Conservation (phyloP, 2,329 filamentous ascomycete species). For the Dactylellina leptospora region DNA sequence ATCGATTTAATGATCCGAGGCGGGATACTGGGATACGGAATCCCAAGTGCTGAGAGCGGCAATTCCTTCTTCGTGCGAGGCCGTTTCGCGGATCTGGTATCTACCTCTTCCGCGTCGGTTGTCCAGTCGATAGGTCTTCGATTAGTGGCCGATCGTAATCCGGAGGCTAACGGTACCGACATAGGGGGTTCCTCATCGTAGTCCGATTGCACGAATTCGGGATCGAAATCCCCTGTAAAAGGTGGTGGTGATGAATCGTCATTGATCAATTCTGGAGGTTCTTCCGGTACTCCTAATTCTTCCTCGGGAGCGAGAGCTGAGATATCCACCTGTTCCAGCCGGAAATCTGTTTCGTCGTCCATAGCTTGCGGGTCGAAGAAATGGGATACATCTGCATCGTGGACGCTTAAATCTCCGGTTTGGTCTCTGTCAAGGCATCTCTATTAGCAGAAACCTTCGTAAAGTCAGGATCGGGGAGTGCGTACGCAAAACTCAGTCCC, state of each 20-base stretch:
- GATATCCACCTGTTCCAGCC: constrained; percentile 37
- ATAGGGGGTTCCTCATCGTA: constrained; percentile 18
- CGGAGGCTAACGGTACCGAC: constrained; percentile 3
- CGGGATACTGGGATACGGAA: constrained; percentile 79
- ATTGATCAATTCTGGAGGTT: constrained; percentile 12
- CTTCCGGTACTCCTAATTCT: too few species aligned
- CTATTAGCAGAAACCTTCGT: neutral
- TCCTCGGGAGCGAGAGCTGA: constrained; percentile 5
- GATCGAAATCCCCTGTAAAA: neutral
- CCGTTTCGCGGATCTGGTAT: constrained; percentile 53
- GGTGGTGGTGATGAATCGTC: constrained; percentile 33
- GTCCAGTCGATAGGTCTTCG: neutral
- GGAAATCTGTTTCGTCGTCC: constrained; percentile 48
- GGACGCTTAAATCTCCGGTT: constrained; percentile 14
- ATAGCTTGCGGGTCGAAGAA: constrained; percentile 36
- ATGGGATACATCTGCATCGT: constrained; percentile 31
- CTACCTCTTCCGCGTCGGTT: neutral
- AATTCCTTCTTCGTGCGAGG: constrained; percentile 65
- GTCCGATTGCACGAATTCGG: constrained; percentile 22
- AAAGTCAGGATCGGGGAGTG: neutral
- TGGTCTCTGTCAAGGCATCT: constrained; percentile 8
- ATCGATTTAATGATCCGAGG: constrained; percentile 74
- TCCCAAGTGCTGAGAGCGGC: constrained; percentile 73
- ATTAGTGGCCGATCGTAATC: neutral
- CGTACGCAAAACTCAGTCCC: constrained; percentile 48